Evolutionary conservation across 768 basidiomycete species (phyloP), one percentile per base, ranked within the genome.

Genomic region (Cubamyces lactineus): DNA sequence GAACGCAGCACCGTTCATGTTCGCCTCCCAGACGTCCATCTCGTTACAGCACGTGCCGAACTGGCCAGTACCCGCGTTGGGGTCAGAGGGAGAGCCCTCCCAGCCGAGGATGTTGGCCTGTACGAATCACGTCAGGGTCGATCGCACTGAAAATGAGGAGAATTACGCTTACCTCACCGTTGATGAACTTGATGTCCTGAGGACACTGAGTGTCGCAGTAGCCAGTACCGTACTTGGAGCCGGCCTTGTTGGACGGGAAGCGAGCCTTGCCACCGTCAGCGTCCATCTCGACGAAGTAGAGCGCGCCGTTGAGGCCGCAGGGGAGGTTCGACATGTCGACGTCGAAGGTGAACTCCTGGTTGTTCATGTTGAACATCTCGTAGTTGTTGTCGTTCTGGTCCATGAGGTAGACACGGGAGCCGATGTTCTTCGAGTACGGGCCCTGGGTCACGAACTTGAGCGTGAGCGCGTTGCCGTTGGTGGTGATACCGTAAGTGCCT

Each of bases 131-230:
- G n/a, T 59, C 15, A 59, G 49, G 66, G 68, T 42, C 66, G 13
- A 11, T 23, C 38, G 16, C 3, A 21, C 2, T 19, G 66, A 53
- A 1, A 9, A 1, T 15, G 42, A 40, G 13, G n/a, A n/a, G n/a
- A n/a, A 23, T 2, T 8, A 3, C 2, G 74, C 78, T 61, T 50
- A 81, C 83, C 73, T 75, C 70, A 65, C 84, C 84, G 71, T 80
- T 76, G 69, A 86, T 85, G 75, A 84, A 85, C 75, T 86, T 85
- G 74, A 85, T 72, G 69, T 84, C 84, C 40, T 77, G 76, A 1
- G 83, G 83, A 74, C 84, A 85, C 70, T 85, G 84, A 17, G 85
- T 79, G 70, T 86, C 85, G 71, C 85, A 86, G 74, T 86, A 86
- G 15, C 85, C 85, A n/a, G 84, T 84, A 49, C 84, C 84, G 73